Conservation (phyloP, 495 filamentous ascomycete genomes). For the Parmelia sp. region DNA sequence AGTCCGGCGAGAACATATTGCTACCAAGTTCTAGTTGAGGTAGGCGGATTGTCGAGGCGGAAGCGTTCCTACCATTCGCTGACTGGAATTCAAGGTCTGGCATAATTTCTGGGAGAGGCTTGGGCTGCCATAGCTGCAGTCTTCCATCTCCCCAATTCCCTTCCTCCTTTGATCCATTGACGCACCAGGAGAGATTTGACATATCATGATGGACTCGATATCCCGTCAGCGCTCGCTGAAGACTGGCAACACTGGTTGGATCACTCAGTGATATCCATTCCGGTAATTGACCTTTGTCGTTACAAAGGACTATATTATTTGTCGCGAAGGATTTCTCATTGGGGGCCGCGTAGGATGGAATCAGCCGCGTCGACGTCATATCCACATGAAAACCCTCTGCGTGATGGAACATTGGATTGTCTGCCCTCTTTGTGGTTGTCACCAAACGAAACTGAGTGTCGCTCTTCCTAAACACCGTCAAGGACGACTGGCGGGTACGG, state of each 20-base stretch:
- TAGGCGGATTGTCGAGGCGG: conserved; percentile 1
- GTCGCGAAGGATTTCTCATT: background rate
- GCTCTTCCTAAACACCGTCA: conserved; percentile 22
- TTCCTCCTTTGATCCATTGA: conserved; percentile 19
- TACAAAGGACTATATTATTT: conserved; percentile 24
- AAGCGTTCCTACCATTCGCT: conserved; percentile 2
- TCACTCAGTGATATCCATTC: conserved; percentile 18
- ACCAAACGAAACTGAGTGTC: conserved; percentile 22
- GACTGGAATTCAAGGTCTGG: background rate
- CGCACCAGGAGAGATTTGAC: conserved; percentile 20
- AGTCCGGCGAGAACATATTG: background rate
- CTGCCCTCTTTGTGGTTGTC: conserved; percentile 13
- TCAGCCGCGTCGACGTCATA: conserved; percentile 14
- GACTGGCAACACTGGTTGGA: conserved; percentile 8
- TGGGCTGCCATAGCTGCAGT: conserved; percentile 27
- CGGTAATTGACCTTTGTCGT: conserved; percentile 15
- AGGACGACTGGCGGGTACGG: conserved; percentile 8
- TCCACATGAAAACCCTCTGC: conserved; percentile 19
- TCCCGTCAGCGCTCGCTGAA: conserved; percentile 26
- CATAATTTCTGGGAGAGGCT: conserved; percentile 15
- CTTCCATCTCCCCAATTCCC: conserved; percentile 14
- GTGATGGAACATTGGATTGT: conserved; percentile 15
- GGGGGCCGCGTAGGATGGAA: conserved; percentile 25
- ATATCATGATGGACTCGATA: conserved; percentile 24
- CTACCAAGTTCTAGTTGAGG: conserved; percentile 1